phyloP scores from a whole-genome alignment of 306 rosid species.

The Fagus sylvatica region DNA sequence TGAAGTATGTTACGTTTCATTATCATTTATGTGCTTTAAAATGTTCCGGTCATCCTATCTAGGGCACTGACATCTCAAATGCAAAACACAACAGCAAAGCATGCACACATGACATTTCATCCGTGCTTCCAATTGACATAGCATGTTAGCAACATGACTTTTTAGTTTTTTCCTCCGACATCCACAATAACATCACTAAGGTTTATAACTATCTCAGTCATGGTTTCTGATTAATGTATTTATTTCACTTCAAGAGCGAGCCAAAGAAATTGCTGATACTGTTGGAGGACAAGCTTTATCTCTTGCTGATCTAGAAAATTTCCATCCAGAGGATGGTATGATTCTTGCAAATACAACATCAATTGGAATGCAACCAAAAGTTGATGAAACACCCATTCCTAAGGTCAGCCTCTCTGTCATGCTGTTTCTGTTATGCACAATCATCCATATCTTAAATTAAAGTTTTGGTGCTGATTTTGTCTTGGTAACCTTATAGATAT shows the following conservation, averaged over 20 bases:
- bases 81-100: not conserved
- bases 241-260: slow-evolving; percentile 61
- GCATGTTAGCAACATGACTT: not conserved
- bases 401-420: slow-evolving; percentile 55
- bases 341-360: slow-evolving; percentile 94
- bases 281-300: slow-evolving; percentile 83
- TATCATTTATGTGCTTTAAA: not conserved
- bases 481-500: not conserved
- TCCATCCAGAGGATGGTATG: slow-evolving; percentile 84
- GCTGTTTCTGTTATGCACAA: slow-evolving; percentile 8
- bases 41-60: not conserved
- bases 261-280: slow-evolving; percentile 74
- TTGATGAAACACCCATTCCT: slow-evolving; percentile 78
- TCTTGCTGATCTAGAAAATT: slow-evolving; percentile 68
- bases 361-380: slow-evolving; percentile 92
- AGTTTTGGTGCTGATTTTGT: slow-evolving; percentile 16
- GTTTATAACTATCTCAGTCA: not conserved
- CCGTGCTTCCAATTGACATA: slow-evolving; percentile 10
- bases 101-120: not conserved
- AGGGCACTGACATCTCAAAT: not conserved
- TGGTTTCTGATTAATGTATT: slow-evolving; percentile 21
- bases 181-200: not conserved
- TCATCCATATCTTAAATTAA: slow-evolving; percentile 8
- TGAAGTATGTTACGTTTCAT: not conserved
- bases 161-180: not conserved